phyloP scores from a whole-genome alignment of 1,139 yeast genomes.

The Wickerhamomyces sp. region DNA sequence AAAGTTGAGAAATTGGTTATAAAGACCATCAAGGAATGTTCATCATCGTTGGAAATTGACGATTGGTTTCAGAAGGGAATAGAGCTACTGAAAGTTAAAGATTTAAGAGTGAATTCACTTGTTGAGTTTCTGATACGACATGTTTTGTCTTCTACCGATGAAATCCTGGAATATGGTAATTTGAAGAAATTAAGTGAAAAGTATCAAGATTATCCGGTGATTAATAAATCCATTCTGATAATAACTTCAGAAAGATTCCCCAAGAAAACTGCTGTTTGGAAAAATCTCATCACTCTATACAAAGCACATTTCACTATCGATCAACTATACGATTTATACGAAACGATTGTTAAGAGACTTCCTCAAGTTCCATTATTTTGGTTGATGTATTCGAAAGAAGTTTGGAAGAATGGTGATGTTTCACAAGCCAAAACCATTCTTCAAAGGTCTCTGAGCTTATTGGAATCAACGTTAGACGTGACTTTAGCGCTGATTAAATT shows the following conservation, averaged over 20 bases:
- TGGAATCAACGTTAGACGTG: conserved; percentile 46
- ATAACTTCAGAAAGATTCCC: conserved; percentile 46
- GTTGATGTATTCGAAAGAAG: conserved; percentile 70
- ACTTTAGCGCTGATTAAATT: conserved; percentile 72
- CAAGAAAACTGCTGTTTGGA: conserved; percentile 50
- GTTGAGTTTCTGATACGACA: no score
- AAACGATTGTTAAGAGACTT: conserved; percentile 39
- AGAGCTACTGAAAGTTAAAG: conserved; percentile 31
- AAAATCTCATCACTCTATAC: conserved; percentile 42
- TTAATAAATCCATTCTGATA: conserved; percentile 39
- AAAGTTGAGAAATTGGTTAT: conserved; percentile 41
- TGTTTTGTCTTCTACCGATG: no score
- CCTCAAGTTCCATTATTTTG: conserved; percentile 48
- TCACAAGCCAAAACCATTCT: conserved; percentile 51
- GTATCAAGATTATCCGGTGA: conserved; percentile 27
- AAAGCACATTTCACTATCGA: conserved; percentile 29
- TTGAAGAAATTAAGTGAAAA: conserved; percentile 48
- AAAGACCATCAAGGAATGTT: conserved; percentile 47
- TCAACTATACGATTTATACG: conserved; percentile 44
- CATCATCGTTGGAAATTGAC: conserved; percentile 28
- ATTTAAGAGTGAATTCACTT: conserved; percentile 44
- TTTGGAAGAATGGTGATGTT: conserved; percentile 47
- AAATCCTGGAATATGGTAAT: conserved; percentile 27
- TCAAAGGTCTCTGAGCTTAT: conserved; percentile 36
- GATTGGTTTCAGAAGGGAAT: conserved; percentile 44